phyloP scores from a whole-genome alignment of 2,329 filamentous ascomycete genomes.

The Microsporum audouinii region DNA sequence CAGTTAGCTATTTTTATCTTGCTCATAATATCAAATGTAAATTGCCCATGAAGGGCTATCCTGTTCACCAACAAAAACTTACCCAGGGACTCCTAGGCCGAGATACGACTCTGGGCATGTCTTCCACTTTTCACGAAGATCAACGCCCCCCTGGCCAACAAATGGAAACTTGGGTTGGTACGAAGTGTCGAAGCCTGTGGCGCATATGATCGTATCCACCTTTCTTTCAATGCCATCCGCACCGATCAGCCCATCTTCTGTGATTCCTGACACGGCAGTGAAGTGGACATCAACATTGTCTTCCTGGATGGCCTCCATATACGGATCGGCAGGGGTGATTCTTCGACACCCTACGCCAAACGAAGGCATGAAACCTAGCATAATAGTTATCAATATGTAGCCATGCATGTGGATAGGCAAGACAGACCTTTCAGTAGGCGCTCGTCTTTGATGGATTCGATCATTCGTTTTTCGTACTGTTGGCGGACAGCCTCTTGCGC shows the following conservation, averaged over 20 bases:
- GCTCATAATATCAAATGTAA: neutral
- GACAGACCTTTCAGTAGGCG: slow-evolving; percentile 33
- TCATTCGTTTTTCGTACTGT: slow-evolving; percentile 36
- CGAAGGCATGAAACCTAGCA: slow-evolving; percentile 15
- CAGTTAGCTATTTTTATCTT: neutral
- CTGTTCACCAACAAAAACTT: neutral
- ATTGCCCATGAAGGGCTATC: neutral
- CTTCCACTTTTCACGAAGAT: slow-evolving; percentile 14
- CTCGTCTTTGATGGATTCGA: slow-evolving; percentile 42
- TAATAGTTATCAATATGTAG: neutral
- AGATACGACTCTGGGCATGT: slow-evolving; percentile 13
- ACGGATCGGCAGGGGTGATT: slow-evolving; percentile 42
- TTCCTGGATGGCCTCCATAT: slow-evolving; percentile 38
- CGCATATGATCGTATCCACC: slow-evolving; percentile 23
- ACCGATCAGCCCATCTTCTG: slow-evolving; percentile 19
- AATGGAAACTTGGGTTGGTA: slow-evolving; percentile 21
- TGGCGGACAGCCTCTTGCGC: slow-evolving; percentile 31
- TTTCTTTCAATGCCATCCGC: slow-evolving; percentile 14
- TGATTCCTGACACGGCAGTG: slow-evolving; percentile 28
- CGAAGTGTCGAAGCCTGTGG: slow-evolving; percentile 25
- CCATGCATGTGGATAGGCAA: neutral
- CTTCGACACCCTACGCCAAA: slow-evolving; percentile 35
- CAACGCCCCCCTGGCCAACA: slow-evolving; percentile 18
- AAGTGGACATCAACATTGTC: slow-evolving; percentile 26
- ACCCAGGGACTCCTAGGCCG: slow-evolving; percentile 21